These are phyloP conservation scores for Fraxinus sp. DNA, from an alignment of 305 asterid species.

Conservation along the genomic window DNA sequence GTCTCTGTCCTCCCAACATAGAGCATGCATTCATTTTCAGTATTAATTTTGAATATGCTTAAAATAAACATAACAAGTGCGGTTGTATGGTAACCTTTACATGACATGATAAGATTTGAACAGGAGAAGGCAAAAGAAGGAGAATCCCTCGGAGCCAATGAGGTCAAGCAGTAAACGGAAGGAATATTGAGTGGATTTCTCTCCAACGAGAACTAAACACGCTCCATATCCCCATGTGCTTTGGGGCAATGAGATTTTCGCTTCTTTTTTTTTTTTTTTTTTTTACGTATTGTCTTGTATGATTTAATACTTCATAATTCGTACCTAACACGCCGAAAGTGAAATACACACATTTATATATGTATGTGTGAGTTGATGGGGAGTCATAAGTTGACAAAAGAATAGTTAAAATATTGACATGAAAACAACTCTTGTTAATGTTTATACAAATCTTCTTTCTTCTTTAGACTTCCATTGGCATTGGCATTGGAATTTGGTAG, in stretches of 20 bases:
- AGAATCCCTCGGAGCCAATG: not conserved
- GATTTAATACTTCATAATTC: not conserved
- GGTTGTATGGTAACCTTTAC: not conserved
- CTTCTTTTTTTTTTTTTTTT: not conserved
- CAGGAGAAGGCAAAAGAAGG: not conserved
- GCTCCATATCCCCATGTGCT: not conserved
- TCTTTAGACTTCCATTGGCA: not conserved
- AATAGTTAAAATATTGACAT: not conserved
- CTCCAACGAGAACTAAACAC: not conserved
- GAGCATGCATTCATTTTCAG: constrained; percentile 1
- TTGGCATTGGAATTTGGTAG: not conserved
- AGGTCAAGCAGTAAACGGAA: not conserved
- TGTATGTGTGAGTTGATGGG: not conserved
- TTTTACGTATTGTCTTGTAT: not conserved
- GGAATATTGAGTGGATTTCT: not conserved
- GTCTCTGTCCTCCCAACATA: constrained; percentile 9
- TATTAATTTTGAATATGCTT: not conserved
- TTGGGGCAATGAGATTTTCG: not conserved
- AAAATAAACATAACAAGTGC: not conserved
- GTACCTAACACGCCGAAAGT: not conserved
- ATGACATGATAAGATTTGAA: not conserved
- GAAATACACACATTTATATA: not conserved
- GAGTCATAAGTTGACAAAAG: constrained; percentile 21
- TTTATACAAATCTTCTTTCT: not conserved
- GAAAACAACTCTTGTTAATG: constrained; percentile 1